These are phyloP conservation scores for Penicillium dipodomyicola DNA, from an alignment of 495 filamentous ascomycete species.

Conservation along the genomic window DNA sequence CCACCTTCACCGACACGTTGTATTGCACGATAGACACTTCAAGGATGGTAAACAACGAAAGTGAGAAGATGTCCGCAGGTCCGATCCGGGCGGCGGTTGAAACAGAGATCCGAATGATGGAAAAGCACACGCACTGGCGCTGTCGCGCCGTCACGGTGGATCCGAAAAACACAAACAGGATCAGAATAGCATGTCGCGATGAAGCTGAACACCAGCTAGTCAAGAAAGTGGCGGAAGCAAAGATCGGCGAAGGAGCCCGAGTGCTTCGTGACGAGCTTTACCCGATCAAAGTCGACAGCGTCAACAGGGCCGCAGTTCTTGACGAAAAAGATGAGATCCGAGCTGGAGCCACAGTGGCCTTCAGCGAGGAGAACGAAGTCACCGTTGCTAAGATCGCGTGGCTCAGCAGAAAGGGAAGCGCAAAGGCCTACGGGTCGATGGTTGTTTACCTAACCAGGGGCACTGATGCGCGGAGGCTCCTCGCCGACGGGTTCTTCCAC, in stretches of 20 bases:
- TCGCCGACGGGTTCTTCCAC: constrained; percentile 30
- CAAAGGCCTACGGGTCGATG: constrained; percentile 35
- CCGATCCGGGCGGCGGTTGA: no score
- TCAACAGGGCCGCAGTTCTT: constrained; percentile 28
- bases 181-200: constrained; percentile 8
- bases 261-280: constrained; percentile 34
- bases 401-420: constrained; percentile 32
- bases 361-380: constrained; percentile 24
- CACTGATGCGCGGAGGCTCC: constrained; percentile 25
- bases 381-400: constrained; percentile 28
- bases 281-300: constrained; percentile 35
- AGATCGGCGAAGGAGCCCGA: constrained; percentile 22
- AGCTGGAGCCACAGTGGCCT: constrained; percentile 15
- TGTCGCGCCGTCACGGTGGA: constrained; percentile 29
- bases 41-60: no score
- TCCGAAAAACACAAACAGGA: constrained; percentile 21
- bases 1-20: no score
- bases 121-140: no score
- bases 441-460: constrained; percentile 35
- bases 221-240: constrained; percentile 27
- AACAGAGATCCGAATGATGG: no score
- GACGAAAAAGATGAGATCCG: constrained; percentile 20
- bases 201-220: constrained; percentile 26
- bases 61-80: no score
- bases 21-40: no score